phyloP scores from a whole-genome alignment of 148 eudicot genomes.

The Rhododendron simsii region DNA sequence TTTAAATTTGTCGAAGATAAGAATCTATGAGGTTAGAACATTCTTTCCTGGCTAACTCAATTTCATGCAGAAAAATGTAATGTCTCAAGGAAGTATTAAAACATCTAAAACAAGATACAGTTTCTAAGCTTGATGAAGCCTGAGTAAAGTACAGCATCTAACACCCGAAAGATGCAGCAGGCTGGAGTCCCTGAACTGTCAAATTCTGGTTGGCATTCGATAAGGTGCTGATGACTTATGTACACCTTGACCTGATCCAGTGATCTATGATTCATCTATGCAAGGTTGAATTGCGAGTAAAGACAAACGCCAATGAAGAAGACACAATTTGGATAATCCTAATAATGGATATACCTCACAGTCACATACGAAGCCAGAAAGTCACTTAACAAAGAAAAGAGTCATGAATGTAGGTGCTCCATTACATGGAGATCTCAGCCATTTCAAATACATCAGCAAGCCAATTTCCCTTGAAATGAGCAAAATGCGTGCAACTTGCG shows the following conservation, averaged over 20 bases:
- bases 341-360: background rate
- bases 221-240: background rate
- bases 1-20: background rate
- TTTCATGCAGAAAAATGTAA: background rate
- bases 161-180: background rate
- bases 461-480: background rate
- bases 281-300: background rate
- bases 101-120: background rate
- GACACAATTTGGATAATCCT: background rate
- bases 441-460: background rate
- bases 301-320: background rate
- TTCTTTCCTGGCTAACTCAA: background rate
- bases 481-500: background rate
- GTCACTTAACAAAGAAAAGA: background rate
- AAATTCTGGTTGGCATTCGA: background rate
- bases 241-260: background rate
- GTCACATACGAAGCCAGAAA: background rate
- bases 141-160: background rate
- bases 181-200: background rate
- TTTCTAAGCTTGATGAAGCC: background rate
- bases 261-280: background rate
- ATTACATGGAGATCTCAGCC: background rate
- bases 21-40: background rate
- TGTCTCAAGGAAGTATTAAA: background rate
- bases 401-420: background rate